Conservation (phyloP, 345 rosid species). For the Aquilaria yunnanensis region DNA sequence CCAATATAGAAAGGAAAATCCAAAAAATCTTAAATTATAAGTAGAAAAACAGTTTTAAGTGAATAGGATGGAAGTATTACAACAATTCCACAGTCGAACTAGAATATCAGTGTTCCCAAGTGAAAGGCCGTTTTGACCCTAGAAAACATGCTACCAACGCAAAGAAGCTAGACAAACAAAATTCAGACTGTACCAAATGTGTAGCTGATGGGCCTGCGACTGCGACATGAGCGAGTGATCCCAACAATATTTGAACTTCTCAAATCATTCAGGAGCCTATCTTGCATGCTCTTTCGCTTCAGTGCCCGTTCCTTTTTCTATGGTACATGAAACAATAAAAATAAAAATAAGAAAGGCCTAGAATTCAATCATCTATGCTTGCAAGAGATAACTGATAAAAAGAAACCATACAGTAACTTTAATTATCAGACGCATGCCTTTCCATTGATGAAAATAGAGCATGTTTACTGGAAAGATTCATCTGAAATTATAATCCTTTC, state of each 20-base stretch:
- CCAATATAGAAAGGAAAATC: neutral
- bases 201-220: slow-evolving; percentile 46
- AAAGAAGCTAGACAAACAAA: slow-evolving; percentile 7
- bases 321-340: slow-evolving; percentile 1
- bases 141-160: neutral
- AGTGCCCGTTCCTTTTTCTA: slow-evolving; percentile 70
- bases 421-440: too few relatives aligned
- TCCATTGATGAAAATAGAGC: too few relatives aligned
- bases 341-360: neutral
- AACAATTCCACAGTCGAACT: slow-evolving; percentile 4
- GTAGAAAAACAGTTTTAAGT: neutral
- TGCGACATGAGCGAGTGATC: slow-evolving; percentile 60
- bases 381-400: too few relatives aligned
- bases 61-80: neutral
- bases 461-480: too few relatives aligned
- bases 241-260: slow-evolving; percentile 27
- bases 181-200: slow-evolving; percentile 55
- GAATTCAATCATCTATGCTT: too few relatives aligned
- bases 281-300: slow-evolving; percentile 49
- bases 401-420: too few relatives aligned
- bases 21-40: neutral
- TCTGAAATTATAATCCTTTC: too few relatives aligned
- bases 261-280: slow-evolving; percentile 35
- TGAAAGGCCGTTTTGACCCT: neutral
- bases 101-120: neutral